Conservation (phyloP, 1,284 basidiomycete species). For the Abortiporus biennis region DNA sequence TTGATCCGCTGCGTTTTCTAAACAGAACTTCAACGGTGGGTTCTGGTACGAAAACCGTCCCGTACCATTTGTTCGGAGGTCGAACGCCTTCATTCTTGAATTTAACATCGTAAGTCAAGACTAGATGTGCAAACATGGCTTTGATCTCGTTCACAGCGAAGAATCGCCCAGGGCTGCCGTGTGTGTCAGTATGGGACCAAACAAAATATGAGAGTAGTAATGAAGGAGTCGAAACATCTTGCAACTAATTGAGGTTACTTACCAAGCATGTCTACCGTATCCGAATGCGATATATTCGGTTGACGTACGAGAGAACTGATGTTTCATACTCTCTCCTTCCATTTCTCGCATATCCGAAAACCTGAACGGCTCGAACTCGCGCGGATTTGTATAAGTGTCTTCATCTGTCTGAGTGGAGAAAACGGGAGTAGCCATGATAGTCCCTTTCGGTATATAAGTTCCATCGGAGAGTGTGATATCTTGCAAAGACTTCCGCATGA, state of each 20-base stretch:
- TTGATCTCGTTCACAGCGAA: slow-evolving; percentile 4
- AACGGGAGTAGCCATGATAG: slow-evolving; percentile 34
- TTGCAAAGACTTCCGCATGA: slow-evolving; percentile 23
- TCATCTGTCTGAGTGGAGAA: slow-evolving; percentile 35
- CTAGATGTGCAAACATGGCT: slow-evolving; percentile 1
- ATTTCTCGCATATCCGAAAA: slow-evolving; percentile 35
- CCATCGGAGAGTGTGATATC: slow-evolving; percentile 35
- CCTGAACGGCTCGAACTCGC: slow-evolving; percentile 38
- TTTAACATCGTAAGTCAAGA: slow-evolving; percentile 1
- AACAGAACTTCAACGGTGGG: slow-evolving; percentile 1
- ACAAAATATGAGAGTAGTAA: too few species aligned
- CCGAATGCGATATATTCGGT: slow-evolving; percentile 36
- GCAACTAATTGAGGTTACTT: slow-evolving; percentile 11
- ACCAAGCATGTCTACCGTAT: slow-evolving; percentile 39
- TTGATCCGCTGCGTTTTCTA: not conserved
- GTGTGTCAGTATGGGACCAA: not conserved
- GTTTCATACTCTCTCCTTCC: slow-evolving; percentile 17
- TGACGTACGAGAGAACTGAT: slow-evolving; percentile 29
- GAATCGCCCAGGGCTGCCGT: not conserved
- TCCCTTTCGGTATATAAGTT: slow-evolving; percentile 35
- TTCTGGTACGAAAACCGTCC: not conserved
- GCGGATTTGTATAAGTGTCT: slow-evolving; percentile 32
- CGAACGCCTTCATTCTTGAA: slow-evolving; percentile 1
- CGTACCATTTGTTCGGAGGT: not conserved
- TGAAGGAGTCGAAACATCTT: slow-evolving; percentile 3